Conservation (phyloP, 2,329 filamentous ascomycete species). For the Tolypocladium capitatum region DNA sequence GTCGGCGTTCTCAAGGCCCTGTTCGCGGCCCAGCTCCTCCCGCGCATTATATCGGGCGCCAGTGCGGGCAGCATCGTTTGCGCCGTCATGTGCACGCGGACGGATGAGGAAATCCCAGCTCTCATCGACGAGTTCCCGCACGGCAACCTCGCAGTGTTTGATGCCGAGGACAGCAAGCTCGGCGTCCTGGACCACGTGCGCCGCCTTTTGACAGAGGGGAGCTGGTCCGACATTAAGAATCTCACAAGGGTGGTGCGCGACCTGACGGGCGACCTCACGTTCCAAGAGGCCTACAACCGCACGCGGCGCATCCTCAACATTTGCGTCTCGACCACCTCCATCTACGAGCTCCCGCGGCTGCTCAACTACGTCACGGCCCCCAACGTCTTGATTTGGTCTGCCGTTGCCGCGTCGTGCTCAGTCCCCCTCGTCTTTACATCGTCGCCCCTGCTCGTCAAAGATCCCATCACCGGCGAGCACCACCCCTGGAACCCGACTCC, state of each 20-base stretch:
- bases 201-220: slow-evolving; percentile 66
- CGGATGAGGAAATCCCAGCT: slow-evolving; percentile 62
- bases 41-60: slow-evolving; percentile 76
- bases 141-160: slow-evolving; percentile 72
- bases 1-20: slow-evolving; percentile 76
- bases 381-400: slow-evolving; percentile 92
- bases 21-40: slow-evolving; percentile 60
- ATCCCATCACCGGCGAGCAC: slow-evolving; percentile 64
- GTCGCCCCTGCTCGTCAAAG: slow-evolving; percentile 68
- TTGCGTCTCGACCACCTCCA: slow-evolving; percentile 74
- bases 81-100: slow-evolving; percentile 63
- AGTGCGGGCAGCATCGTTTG: slow-evolving; percentile 82
- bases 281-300: slow-evolving; percentile 92
- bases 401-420: slow-evolving; percentile 90
- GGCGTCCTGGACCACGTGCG: slow-evolving; percentile 55
- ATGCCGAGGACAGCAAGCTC: slow-evolving; percentile 43
- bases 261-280: slow-evolving; percentile 79
- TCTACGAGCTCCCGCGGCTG: slow-evolving; percentile 75
- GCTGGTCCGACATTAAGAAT: slow-evolving; percentile 74
- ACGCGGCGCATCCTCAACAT: slow-evolving; percentile 88
- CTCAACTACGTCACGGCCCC: slow-evolving; percentile 90
- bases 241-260: slow-evolving; percentile 68
- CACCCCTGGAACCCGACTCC: slow-evolving; percentile 77
- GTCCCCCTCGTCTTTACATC: slow-evolving; percentile 78
- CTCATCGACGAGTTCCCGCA: slow-evolving; percentile 60